Conservation (phyloP, 2,329 filamentous ascomycete species). For the Aspergillus fischeri region DNA sequence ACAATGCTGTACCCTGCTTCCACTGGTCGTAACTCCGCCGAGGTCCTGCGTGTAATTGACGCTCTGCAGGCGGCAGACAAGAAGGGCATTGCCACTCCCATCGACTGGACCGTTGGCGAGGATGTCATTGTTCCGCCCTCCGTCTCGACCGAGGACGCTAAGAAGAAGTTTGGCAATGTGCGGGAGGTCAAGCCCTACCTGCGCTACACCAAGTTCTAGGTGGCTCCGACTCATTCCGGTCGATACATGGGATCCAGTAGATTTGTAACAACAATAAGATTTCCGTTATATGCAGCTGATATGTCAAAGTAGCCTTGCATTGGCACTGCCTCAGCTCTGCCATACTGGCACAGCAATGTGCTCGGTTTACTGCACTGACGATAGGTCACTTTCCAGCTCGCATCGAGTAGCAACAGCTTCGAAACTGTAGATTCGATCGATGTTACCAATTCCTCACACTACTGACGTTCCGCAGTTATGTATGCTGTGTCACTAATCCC, state of each 20-base stretch:
- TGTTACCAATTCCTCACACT: not conserved
- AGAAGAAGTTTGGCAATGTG: conserved; percentile 77
- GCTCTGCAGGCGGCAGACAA: conserved; percentile 80
- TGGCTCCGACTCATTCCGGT: not conserved
- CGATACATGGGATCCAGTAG: not conserved
- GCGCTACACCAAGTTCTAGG: conserved; percentile 27
- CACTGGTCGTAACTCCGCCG: conserved; percentile 76
- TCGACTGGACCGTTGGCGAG: conserved; percentile 84
- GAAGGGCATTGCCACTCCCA: conserved; percentile 81
- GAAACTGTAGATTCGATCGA: not conserved
- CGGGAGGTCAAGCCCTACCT: conserved; percentile 56
- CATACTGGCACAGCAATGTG: not conserved
- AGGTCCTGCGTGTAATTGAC: conserved; percentile 75
- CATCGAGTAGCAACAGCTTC: not conserved
- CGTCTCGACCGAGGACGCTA: conserved; percentile 79
- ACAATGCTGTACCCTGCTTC: conserved; percentile 91
- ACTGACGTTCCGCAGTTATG: not conserved
- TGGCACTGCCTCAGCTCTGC: no score
- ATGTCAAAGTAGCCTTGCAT: not conserved
- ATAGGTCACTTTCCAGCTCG: not conserved
- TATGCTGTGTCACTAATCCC: no score
- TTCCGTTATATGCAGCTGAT: not conserved
- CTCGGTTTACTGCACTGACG: not conserved
- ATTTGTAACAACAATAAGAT: not conserved
- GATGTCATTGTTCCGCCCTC: conserved; percentile 88